phyloP scores from a whole-genome alignment of 768 basidiomycete species.

The Collybia sordida region DNA sequence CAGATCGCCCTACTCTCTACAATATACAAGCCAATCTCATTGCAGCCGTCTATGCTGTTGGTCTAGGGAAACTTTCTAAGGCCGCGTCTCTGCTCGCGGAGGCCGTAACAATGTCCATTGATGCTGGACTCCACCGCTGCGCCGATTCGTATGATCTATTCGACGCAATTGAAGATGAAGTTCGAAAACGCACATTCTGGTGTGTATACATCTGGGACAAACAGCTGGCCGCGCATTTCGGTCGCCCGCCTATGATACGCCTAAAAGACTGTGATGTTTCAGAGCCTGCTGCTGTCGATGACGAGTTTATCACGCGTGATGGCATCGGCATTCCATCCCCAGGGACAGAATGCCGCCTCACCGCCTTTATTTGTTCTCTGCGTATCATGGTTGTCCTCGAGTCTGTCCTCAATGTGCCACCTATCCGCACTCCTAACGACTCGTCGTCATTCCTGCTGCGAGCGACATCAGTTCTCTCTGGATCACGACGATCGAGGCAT shows the following conservation, averaged over 20 bases:
- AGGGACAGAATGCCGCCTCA: constrained; percentile 74
- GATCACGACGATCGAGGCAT: constrained; percentile 59
- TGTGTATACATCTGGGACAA: constrained; percentile 97
- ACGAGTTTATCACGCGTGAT: constrained; percentile 84
- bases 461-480: constrained; percentile 68
- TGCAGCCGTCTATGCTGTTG: constrained; percentile 92
- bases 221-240: constrained; percentile 86
- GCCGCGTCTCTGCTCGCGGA: constrained; percentile 86
- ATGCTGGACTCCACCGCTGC: constrained; percentile 86
- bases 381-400: constrained; percentile 88
- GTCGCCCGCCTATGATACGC: constrained; percentile 83
- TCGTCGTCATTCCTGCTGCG: constrained; percentile 76
- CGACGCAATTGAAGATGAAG: constrained; percentile 86
- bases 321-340: constrained; percentile 64
- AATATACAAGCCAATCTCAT: constrained; percentile 89
- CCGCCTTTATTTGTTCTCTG: constrained; percentile 75
- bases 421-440: constrained; percentile 59
- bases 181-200: constrained; percentile 95
- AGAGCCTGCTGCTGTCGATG: constrained; percentile 83
- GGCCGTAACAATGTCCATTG: constrained; percentile 83
- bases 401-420: constrained; percentile 81
- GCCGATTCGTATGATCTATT: constrained; percentile 86
- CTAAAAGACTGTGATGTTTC: constrained; percentile 90
- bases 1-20: constrained; percentile 88
- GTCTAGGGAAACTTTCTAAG: constrained; percentile 84